Evolutionary conservation across 164 flowering plant species (phyloP), one percentile per base, ranked within the genome.

Genomic region (Umbilicus rupestris): DNA sequence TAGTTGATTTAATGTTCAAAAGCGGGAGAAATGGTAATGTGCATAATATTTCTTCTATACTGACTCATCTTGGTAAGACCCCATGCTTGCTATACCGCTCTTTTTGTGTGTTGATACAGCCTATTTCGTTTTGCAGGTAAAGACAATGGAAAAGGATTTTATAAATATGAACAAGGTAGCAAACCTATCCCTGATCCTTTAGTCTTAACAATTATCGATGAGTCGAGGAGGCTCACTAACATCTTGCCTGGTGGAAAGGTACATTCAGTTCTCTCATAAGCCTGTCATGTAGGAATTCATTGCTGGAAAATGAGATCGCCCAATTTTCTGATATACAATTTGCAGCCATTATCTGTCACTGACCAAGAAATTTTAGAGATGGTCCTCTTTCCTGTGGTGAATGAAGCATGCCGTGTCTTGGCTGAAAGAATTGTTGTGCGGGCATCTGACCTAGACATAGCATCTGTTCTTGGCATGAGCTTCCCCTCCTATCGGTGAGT

Each of bases 401-500:
- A 94, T 73, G 99, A 94, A 79, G 91, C 96, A 55, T 94, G 99
- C 66, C 89, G 94, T 37, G 87, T 92, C 46, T 31, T 94, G 59
- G 96, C 88, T 66, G 99, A 89, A 79, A 92, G 85, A 70, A 67
- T 91, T 2, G 92, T 91, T 11, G 79, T 91, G 71, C 85, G 88
- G 69, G 89, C 99, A 60, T 88, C 99, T 26, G 99, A 94, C 78
- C 96, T 94, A 66, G 97, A 89, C 69, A 69, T 82, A 71, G 86
- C 97, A 71, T 85, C 97, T 69, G 83, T 94, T 69, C 92, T 89
- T 66, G 97, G 99, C 76, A 88, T 94, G 99, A 80, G 99, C 72
- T 94, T 94, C 76, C 99, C 99, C 16, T 73, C 86, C 58, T 89
- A 89, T 67, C 85, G 97, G 99, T 94, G 62, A 74, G 86, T 76